Conservation (phyloP, 140 eudicot genomes). For the Erigeron philadelphicus region DNA sequence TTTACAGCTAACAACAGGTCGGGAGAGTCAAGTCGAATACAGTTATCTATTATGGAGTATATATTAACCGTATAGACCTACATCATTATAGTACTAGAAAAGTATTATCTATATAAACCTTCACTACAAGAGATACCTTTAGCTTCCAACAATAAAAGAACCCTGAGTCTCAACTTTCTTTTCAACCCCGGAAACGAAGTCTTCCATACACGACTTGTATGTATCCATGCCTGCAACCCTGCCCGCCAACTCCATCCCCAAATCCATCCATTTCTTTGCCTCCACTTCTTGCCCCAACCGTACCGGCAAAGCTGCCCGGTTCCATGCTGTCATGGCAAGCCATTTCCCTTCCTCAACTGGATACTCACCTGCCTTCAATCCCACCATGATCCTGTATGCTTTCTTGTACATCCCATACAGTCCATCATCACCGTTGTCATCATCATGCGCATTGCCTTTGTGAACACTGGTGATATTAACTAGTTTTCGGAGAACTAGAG, state of each 20-base stretch:
- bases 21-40: background rate
- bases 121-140: slow-evolving; percentile 19
- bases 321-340: slow-evolving; percentile 93
- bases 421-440: slow-evolving; percentile 17
- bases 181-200: slow-evolving; percentile 54
- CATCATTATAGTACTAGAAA: background rate
- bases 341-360: slow-evolving; percentile 89
- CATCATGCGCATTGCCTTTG: slow-evolving; percentile 40
- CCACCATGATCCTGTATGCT: slow-evolving; percentile 88
- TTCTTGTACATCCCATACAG: slow-evolving; percentile 63
- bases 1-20: background rate
- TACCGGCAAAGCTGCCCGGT: slow-evolving; percentile 73
- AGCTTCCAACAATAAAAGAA: slow-evolving; percentile 24
- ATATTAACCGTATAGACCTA: background rate
- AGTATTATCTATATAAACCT: background rate
- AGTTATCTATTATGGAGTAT: background rate
- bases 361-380: slow-evolving; percentile 72
- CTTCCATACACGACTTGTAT: slow-evolving; percentile 78
- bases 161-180: slow-evolving; percentile 40
- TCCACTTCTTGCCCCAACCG: slow-evolving; percentile 65
- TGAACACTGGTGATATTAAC: slow-evolving; percentile 38
- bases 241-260: slow-evolving; percentile 71
- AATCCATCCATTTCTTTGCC: slow-evolving; percentile 77
- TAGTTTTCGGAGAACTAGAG: slow-evolving; percentile 61
- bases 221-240: slow-evolving; percentile 81